Evolutionary conservation across 169 alveolate genomes (phyloP).

Genomic region (Eimeria brunetti): DNA sequence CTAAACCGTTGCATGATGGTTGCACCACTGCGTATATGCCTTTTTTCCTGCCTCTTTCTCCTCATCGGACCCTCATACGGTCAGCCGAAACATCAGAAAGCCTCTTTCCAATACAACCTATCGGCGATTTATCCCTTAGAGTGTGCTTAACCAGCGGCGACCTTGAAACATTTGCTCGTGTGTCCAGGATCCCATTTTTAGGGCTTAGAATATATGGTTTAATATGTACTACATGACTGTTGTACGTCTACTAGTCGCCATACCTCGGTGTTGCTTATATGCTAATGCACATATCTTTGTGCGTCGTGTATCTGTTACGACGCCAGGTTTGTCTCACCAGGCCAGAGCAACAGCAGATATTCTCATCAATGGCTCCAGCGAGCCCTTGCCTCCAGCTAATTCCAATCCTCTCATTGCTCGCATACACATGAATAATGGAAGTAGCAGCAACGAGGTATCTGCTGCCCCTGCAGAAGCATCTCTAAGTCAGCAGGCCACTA

Average conservation of each 20-base stretch:
- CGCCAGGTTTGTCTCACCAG: constrained; percentile 1
- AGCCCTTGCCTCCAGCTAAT: background rate
- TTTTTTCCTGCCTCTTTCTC: background rate
- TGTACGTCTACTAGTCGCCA: background rate
- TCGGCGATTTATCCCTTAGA: background rate
- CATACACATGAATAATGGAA: background rate
- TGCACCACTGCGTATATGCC: background rate
- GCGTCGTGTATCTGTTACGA: background rate
- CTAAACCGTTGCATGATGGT: background rate
- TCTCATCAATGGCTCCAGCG: background rate
- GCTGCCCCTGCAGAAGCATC: background rate
- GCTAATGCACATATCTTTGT: background rate
- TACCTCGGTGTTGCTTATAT: background rate
- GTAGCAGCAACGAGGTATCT: background rate
- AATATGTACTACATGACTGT: background rate
- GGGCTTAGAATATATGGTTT: background rate
- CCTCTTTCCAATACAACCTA: background rate
- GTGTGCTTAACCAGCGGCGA: background rate
- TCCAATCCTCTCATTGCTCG: constrained; percentile 28
- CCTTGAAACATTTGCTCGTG: background rate
- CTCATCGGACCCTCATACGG: background rate
- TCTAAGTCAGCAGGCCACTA: background rate
- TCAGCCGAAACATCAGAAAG: background rate
- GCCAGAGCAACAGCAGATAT: background rate
- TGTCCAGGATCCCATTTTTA: background rate